Conservation (phyloP, 1,284 basidiomycete genomes). For the Boletus chippewaensis region DNA sequence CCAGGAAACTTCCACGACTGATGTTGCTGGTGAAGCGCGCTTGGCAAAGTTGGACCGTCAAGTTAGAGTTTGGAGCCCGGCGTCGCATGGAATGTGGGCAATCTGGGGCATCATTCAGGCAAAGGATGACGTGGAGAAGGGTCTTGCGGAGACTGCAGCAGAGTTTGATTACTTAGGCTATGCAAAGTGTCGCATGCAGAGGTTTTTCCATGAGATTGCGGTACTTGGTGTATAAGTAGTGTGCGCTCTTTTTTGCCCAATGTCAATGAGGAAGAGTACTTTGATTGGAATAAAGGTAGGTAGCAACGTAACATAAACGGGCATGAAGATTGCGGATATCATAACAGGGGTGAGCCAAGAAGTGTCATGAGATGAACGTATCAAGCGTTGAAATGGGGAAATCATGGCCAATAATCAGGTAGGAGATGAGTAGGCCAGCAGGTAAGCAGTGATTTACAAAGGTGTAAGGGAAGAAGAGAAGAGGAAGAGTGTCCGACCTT, state of each 20-base stretch:
- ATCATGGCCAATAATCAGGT: constrained; percentile 4
- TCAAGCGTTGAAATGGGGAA: constrained; percentile 10
- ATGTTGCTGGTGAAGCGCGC: constrained; percentile 33
- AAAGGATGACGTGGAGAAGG: constrained; percentile 67
- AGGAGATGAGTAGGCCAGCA: constrained; percentile 5
- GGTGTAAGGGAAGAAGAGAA: neutral
- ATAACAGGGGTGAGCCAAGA: constrained; percentile 37
- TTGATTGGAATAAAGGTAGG: constrained; percentile 47
- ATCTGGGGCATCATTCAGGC: constrained; percentile 91
- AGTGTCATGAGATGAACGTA: constrained; percentile 28
- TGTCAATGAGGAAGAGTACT: constrained; percentile 26
- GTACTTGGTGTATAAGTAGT: constrained; percentile 39
- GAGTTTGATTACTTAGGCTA: constrained; percentile 80
- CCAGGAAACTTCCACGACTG: constrained; percentile 28
- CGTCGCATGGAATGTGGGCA: constrained; percentile 85
- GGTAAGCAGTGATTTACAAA: constrained; percentile 6
- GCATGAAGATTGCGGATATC: constrained; percentile 41
- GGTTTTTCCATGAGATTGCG: constrained; percentile 53
- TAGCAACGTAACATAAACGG: constrained; percentile 39
- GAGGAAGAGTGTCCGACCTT: constrained; percentile 24
- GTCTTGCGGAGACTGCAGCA: constrained; percentile 43
- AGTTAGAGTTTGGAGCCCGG: constrained; percentile 80
- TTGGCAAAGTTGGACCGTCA: constrained; percentile 61
- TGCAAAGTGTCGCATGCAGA: constrained; percentile 55
- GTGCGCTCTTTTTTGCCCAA: neutral